These are phyloP conservation scores for Aspergillus leporis DNA, from an alignment of 495 filamentous ascomycete genomes.

Conservation along the genomic window DNA sequence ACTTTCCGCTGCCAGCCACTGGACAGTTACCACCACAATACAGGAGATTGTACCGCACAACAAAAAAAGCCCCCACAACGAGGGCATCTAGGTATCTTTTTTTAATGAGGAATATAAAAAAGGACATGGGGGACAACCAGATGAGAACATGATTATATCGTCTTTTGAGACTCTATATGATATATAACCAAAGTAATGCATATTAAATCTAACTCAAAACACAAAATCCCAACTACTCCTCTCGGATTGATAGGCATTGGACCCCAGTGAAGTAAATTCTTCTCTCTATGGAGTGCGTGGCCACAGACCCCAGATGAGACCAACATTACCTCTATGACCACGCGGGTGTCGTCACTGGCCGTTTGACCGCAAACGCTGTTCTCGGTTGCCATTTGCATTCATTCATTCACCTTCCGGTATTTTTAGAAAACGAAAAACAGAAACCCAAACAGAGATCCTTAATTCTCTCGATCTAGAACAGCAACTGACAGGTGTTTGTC, in stretches of 20 bases:
- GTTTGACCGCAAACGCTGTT: too few relatives aligned
- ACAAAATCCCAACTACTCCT: not conserved
- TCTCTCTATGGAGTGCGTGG: conserved; percentile 13
- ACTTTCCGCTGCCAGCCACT: too few relatives aligned
- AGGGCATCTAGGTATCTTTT: not conserved
- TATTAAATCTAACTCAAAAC: too few relatives aligned
- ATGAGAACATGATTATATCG: too few relatives aligned
- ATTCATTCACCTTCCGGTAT: conserved; percentile 1
- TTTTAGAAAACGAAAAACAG: not conserved
- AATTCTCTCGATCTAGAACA: too few relatives aligned
- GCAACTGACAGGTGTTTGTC: too few relatives aligned
- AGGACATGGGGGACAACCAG: too few relatives aligned
- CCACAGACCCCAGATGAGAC: not conserved
- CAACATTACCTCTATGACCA: conserved; percentile 15
- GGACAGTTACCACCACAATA: not conserved
- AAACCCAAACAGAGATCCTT: too few relatives aligned
- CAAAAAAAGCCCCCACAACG: not conserved
- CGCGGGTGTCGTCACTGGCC: conserved; percentile 10
- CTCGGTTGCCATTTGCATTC: too few relatives aligned
- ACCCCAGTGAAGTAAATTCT: not conserved
- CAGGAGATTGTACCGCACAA: not conserved
- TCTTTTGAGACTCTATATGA: too few relatives aligned
- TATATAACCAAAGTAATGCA: too few relatives aligned
- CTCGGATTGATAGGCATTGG: not conserved
- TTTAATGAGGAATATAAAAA: too few relatives aligned